Conservation (phyloP, 306 rosid genomes). For the Rosa multiflora region DNA sequence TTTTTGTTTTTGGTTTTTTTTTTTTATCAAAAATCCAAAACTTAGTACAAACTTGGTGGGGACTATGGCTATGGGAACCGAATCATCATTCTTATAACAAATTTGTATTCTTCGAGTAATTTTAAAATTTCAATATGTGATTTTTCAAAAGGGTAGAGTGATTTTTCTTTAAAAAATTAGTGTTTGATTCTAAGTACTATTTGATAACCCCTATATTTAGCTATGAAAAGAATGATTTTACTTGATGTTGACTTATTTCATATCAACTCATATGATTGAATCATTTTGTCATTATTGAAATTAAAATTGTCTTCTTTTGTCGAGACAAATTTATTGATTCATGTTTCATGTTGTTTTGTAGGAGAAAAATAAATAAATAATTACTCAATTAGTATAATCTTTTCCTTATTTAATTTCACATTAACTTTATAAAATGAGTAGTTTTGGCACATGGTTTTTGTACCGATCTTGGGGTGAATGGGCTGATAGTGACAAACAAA, state of each 20-base stretch:
- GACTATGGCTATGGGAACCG: not conserved
- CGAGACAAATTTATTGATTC: not conserved
- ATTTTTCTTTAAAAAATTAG: no score
- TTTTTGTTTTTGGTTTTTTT: not conserved
- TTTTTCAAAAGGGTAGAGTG: no score
- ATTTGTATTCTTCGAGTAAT: not conserved
- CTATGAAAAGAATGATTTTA: no score
- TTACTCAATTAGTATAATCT: no score
- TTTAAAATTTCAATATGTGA: no score
- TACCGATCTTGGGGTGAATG: not conserved
- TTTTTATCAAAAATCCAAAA: not conserved
- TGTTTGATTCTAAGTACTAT: no score
- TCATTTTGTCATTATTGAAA: not conserved
- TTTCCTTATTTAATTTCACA: not conserved
- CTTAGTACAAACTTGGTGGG: not conserved
- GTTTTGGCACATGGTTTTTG: not conserved
- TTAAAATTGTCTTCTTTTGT: no score
- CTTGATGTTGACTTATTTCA: not conserved
- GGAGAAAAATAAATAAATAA: no score
- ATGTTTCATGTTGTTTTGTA: not conserved
- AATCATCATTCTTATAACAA: not conserved
- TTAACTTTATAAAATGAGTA: not conserved
- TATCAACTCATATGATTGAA: not conserved
- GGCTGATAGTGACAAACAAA: not conserved
- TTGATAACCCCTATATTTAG: no score